Conservation (phyloP, 352 stramenopile genomes). For the Blastocystis sp. region DNA sequence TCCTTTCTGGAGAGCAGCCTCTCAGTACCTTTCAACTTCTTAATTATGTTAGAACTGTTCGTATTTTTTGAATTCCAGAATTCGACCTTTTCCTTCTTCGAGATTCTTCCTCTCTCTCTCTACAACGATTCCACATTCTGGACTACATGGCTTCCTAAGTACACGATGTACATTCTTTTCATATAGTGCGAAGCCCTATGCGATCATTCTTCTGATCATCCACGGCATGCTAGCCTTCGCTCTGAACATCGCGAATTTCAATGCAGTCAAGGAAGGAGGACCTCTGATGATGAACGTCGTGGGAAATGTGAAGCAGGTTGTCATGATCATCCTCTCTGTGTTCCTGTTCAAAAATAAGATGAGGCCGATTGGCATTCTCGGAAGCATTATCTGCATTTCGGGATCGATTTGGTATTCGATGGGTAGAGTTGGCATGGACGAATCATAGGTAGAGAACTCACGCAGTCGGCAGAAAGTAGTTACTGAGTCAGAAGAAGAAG, state of each 20-base stretch:
- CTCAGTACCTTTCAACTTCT: constrained; percentile 40
- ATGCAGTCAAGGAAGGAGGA: constrained; percentile 36
- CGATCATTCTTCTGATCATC: constrained; percentile 4
- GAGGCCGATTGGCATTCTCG: constrained; percentile 46
- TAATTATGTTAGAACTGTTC: background rate
- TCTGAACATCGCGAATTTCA: constrained; percentile 56
- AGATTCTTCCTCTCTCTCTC: constrained; percentile 34
- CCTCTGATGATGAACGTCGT: constrained; percentile 56
- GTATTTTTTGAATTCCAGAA: constrained; percentile 19
- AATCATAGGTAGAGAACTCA: constrained; percentile 3
- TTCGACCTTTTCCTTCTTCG: constrained; percentile 15
- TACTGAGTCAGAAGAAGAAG: background rate
- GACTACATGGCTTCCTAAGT: constrained; percentile 23
- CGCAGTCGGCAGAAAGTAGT: background rate
- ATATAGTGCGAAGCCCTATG: background rate
- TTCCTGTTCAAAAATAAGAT: constrained; percentile 60
- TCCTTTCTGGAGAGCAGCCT: constrained; percentile 36
- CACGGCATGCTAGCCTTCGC: constrained; percentile 54
- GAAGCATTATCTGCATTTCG: constrained; percentile 33
- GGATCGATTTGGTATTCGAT: constrained; percentile 58
- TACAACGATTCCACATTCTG: constrained; percentile 51
- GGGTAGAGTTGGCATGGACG: background rate
- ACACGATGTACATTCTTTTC: background rate
- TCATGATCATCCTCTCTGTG: constrained; percentile 50
- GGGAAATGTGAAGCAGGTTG: constrained; percentile 60